Evolutionary conservation across 2,329 filamentous ascomycete genomes (phyloP).

Genomic region (Thermothelomyces thermophilus): DNA sequence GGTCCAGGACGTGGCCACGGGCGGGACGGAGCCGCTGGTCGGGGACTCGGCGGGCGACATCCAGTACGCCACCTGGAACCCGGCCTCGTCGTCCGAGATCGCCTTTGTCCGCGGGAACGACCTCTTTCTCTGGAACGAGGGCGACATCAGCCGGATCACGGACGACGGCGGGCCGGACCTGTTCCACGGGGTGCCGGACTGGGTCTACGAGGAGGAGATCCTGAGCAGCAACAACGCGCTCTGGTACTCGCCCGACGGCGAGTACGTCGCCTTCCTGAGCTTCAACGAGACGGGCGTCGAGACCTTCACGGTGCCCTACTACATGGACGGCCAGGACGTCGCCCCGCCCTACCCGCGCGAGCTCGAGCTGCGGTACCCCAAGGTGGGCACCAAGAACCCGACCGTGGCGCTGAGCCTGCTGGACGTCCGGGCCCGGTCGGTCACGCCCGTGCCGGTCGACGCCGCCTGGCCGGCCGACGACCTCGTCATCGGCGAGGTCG

Average conservation of each 20-base stretch:
- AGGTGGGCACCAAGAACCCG: conserved; percentile 62
- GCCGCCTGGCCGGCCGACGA: conserved; percentile 55
- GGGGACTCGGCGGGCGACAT: conserved; percentile 57
- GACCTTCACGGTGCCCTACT: conserved; percentile 61
- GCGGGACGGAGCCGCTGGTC: conserved; percentile 48
- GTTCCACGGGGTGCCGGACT: conserved; percentile 60
- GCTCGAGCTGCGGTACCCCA: conserved; percentile 60
- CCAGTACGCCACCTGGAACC: conserved; percentile 60
- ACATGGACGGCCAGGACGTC: conserved; percentile 51
- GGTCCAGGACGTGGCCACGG: conserved; percentile 54
- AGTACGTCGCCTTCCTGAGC: conserved; percentile 48
- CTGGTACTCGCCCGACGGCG: conserved; percentile 52
- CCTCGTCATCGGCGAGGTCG: conserved; percentile 59
- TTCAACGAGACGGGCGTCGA: conserved; percentile 61
- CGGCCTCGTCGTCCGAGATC: conserved; percentile 43
- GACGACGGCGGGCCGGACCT: conserved; percentile 52
- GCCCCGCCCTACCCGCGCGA: conserved; percentile 57
- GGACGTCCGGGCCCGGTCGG: conserved; percentile 41
- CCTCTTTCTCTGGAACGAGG: conserved; percentile 52
- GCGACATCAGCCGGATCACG: conserved; percentile 51
- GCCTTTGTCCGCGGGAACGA: conserved; percentile 64
- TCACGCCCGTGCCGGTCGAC: conserved; percentile 43
- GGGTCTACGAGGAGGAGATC: conserved; percentile 57
- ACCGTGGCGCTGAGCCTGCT: conserved; percentile 56
- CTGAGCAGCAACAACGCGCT: conserved; percentile 44